Evolutionary conservation across 257 asterid species (phyloP), one percentile per base, ranked within the genome.

Genomic region (Scutellaria minor): DNA sequence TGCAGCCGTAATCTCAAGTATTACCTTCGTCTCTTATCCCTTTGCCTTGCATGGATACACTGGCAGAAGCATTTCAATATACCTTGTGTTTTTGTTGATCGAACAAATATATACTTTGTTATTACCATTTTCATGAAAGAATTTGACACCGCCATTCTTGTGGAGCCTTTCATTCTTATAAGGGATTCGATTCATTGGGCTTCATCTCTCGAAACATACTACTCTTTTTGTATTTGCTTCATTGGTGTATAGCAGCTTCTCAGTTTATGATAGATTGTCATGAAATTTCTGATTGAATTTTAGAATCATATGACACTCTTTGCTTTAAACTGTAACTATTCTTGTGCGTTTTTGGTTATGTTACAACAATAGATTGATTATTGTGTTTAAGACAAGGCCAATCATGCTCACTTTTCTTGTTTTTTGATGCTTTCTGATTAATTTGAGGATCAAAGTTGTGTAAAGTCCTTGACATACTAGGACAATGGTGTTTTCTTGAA

Each of bases 201-300:
- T 40, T 42, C n/a, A 24, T 18, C 41, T 67, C 47, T 18, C 74
- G 12, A 77, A 68, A 48, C 66, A 15, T 31, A 78, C 61, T 62
- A 51, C 39, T 48, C 78, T 75, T 60, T 39, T 75, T 53, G 35
- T 79, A 41, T 74, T 63, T 48, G 80, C 65, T 18, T 85, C 96
- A 10, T 59, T 81, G 51, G 76, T 83, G 24, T 86, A 83, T 54
- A 22, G 27, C 27, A 73, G 74, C 52, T 79, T 75, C 68, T 83
- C 91, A 9, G 75, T 79, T 41, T 86, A 74, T 75, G 89, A 75
- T 66, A 10, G 71, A 83, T 37, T 70, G 68, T 48, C 66, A 57
- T 9, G 10, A 15, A 46, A 48, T 62, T 76, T 11, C 12, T 37
- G 7, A 24, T 54, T 54, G 51, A 40, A 22, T 35, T 22, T 8